Conservation (phyloP, 1,284 basidiomycete genomes). For the Mycosarcoma maydis region DNA sequence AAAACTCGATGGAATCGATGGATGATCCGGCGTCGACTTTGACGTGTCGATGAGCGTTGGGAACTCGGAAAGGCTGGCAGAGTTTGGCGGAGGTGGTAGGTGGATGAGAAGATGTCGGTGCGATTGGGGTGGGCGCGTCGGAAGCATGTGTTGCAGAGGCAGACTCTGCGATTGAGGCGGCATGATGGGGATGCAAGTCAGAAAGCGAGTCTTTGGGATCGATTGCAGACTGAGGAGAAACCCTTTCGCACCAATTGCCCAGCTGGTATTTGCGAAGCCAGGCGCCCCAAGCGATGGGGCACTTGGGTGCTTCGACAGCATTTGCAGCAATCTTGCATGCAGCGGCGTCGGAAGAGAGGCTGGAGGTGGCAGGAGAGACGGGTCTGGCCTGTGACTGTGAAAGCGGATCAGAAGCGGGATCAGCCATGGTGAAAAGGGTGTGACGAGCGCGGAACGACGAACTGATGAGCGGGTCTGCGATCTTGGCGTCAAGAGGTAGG, state of each 20-base stretch:
- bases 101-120: background rate
- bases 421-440: slow-evolving; percentile 27
- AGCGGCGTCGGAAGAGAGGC: slow-evolving; percentile 17
- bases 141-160: background rate
- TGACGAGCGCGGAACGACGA: no score
- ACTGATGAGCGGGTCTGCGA: no score
- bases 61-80: slow-evolving; percentile 1
- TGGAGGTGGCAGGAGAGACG: slow-evolving; percentile 21
- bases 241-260: slow-evolving; percentile 27
- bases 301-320: slow-evolving; percentile 23
- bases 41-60: slow-evolving; percentile 26
- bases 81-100: slow-evolving; percentile 8
- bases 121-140: background rate
- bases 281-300: slow-evolving; percentile 33
- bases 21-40: slow-evolving; percentile 16
- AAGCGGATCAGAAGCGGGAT: slow-evolving; percentile 11
- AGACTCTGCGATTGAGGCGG: background rate
- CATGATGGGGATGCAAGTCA: slow-evolving; percentile 1
- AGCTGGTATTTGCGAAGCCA: slow-evolving; percentile 40
- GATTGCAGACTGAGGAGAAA: background rate
- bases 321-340: slow-evolving; percentile 32
- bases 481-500: no score
- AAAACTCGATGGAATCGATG: slow-evolving; percentile 38
- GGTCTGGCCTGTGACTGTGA: slow-evolving; percentile 20
- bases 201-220: background rate